Percentiles rank a stretch among this genome's conserved stretches.
Conservation (phyloP, 148 eudicot genomes). For the Pouteria glomerata region DNA sequence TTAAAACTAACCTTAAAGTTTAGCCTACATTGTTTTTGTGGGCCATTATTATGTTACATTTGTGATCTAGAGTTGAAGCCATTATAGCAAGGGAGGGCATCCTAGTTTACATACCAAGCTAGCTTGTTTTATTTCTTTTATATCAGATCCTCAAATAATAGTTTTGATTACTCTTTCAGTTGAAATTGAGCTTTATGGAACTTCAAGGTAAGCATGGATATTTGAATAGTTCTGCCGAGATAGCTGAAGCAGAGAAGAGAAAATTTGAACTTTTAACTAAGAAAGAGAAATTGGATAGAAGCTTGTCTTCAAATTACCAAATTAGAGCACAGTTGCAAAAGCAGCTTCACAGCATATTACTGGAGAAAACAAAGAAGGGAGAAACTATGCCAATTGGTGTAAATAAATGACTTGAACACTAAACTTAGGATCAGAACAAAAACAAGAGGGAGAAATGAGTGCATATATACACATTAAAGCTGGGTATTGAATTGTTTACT, state of each 20-base stretch:
- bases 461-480: not conserved
- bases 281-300: constrained; percentile 30
- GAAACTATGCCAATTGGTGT: not conserved
- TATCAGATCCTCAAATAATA: not conserved
- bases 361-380: constrained; percentile 11
- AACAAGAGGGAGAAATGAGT: not conserved
- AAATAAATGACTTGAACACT: not conserved
- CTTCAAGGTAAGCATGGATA: constrained; percentile 20
- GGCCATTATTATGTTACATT: no score
- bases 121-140: not conserved
- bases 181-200: constrained; percentile 23
- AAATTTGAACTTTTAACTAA: constrained; percentile 32
- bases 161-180: constrained; percentile 21
- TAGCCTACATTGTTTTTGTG: no score
- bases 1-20: no score
- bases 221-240: constrained; percentile 18
- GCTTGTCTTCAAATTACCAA: constrained; percentile 38
- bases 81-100: not conserved
- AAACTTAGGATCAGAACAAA: not conserved
- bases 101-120: no score
- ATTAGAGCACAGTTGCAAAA: constrained; percentile 30
- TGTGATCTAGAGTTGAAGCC: no score
- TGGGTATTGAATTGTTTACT: not conserved
- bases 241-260: constrained; percentile 42
- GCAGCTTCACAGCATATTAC: constrained; percentile 38